Evolutionary conservation across 2,329 filamentous ascomycete species (phyloP), one percentile per base, ranked within the genome.

Genomic region (Aspergillus sp.): DNA sequence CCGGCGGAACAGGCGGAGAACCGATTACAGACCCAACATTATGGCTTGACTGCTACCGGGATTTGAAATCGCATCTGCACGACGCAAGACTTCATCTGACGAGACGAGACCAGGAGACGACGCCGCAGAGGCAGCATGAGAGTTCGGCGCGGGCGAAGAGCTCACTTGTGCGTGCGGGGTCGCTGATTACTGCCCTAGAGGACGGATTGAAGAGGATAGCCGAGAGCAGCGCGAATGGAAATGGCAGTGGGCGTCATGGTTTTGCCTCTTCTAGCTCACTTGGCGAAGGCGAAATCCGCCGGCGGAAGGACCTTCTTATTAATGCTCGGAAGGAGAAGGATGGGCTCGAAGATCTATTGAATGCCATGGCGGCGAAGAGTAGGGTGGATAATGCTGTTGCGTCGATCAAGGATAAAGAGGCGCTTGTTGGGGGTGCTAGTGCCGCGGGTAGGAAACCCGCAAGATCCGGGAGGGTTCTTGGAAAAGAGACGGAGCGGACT

Each of bases 121-220:
- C 80, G 3, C 81, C 84, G 3, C 81, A 84, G 57, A 79, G 80
- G 53, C 85, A 88, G 68, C 85, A 88, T 66, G 82, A 86, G 64
- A 82, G 81, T n/a, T 81, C 82, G 8, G 83, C 84, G 6, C 81
- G 82, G 24, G 85, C 85, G 43, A 88, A 88, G 74, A 81, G 80
- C 42, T 78, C 77, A 51, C 78, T 88, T 11, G 79, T 87, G 22
- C 77, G 83, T 44, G 83, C 83, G 0, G 81, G 80, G 2, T 79
- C 80, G 5, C 72, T 85, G 58, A 80, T 87, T 7, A 71, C 74
- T 5, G 79, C 82, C 12, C 71, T 88, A 12, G 85, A 87, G 55
- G 79, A 83, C 44, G 85, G 83, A 0, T 66, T 88, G 56, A 77
- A 74, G 56, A 72, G 73, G 52, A 64, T 79, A 6, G n/a, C 34